Evolutionary conservation across 1,139 yeast genomes (phyloP).

Genomic region (Meyerozyma elateridarum): DNA sequence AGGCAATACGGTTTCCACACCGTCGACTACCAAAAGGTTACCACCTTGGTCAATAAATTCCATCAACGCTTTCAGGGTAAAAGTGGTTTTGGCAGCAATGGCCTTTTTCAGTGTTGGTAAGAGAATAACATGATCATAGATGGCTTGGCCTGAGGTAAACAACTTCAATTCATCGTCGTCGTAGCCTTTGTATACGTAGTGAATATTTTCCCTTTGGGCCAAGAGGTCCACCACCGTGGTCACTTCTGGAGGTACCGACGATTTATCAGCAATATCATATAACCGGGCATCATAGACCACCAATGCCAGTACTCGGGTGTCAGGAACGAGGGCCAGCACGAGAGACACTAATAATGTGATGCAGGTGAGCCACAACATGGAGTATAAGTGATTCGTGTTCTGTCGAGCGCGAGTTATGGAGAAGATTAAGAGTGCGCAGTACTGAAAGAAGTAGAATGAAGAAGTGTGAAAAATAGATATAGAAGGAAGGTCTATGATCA

Average conservation of each 20-base stretch:
- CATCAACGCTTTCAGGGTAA: conserved; percentile 29
- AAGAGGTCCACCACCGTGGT: conserved; percentile 20
- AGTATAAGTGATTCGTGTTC: conserved; percentile 2
- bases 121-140: conserved; percentile 30
- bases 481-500: too few relatives aligned
- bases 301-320: conserved; percentile 17
- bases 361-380: conserved; percentile 4
- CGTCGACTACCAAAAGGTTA: conserved; percentile 65
- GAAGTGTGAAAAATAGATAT: not conserved
- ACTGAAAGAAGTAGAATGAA: conserved; percentile 1
- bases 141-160: conserved; percentile 22
- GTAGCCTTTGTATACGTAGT: conserved; percentile 24
- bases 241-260: conserved; percentile 16
- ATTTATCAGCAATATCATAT: conserved; percentile 19
- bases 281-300: conserved; percentile 29
- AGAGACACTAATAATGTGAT: too few relatives aligned
- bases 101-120: conserved; percentile 38
- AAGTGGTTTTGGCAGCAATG: conserved; percentile 25
- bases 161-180: conserved; percentile 20
- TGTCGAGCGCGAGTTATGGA: too few relatives aligned
- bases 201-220: conserved; percentile 15
- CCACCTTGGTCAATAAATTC: conserved; percentile 66
- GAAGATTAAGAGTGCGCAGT: too few relatives aligned
- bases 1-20: conserved; percentile 39
- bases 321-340: not conserved